These are phyloP conservation scores for Liquidambar formosana DNA, from an alignment of 164 flowering plant genomes.

Conservation along the genomic window DNA sequence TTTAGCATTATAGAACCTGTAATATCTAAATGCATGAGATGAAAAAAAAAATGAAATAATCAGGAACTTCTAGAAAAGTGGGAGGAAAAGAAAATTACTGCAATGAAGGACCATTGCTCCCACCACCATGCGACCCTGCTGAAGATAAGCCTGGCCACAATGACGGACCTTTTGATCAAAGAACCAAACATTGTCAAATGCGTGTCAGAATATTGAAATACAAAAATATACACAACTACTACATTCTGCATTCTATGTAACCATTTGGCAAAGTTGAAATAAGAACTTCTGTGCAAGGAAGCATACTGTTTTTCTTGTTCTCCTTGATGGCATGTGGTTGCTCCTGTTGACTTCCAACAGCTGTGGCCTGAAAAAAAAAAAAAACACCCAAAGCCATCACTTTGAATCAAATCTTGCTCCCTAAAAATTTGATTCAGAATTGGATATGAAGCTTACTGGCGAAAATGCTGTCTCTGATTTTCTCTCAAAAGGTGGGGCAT, in stretches of 20 bases:
- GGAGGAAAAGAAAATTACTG: constrained; percentile 28
- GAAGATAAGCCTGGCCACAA: constrained; percentile 42
- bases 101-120: constrained; percentile 12
- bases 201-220: background rate
- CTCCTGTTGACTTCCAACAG: constrained; percentile 14
- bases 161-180: constrained; percentile 23
- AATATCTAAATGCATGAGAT: constrained; percentile 8
- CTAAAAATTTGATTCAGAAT: background rate
- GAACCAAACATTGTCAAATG: constrained; percentile 5
- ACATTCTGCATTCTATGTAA: constrained; percentile 1
- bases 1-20: constrained; percentile 38
- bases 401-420: background rate
- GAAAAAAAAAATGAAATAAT: background rate
- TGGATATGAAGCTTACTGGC: constrained; percentile 29
- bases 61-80: background rate
- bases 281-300: background rate
- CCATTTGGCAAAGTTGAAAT: background rate
- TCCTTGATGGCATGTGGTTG: constrained; percentile 20
- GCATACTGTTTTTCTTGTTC: constrained; percentile 16
- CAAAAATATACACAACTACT: background rate
- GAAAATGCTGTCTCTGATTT: constrained; percentile 21
- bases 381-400: constrained; percentile 4
- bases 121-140: constrained; percentile 16
- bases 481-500: constrained; percentile 15
- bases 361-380: constrained; percentile 16